These are phyloP conservation scores for Suillus luteus DNA, from an alignment of 768 basidiomycete species.

Conservation along the genomic window DNA sequence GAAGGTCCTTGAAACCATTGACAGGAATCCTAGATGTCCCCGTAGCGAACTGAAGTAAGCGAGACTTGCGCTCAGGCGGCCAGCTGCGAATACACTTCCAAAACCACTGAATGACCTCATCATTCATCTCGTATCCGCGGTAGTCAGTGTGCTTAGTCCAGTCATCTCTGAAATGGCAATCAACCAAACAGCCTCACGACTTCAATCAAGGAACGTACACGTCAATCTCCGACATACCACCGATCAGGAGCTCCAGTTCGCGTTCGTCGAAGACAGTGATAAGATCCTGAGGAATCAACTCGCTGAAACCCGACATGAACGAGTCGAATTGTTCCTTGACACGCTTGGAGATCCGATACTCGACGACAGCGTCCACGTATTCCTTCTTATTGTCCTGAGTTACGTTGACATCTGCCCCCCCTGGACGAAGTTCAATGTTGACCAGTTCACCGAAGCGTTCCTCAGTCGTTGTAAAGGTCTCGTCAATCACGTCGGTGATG, in stretches of 20 bases:
- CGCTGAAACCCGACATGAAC: conserved; percentile 99
- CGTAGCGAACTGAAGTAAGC: conserved; percentile 94
- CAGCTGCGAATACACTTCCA: conserved; percentile 98
- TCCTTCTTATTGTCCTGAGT: conserved; percentile 99
- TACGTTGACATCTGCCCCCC: conserved; percentile 82
- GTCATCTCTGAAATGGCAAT: conserved; percentile 63
- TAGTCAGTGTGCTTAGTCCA: conserved; percentile 99
- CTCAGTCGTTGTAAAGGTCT: conserved; percentile 95
- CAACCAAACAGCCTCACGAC: neutral
- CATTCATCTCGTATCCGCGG: conserved; percentile 92
- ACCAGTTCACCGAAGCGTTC: conserved; percentile 99
- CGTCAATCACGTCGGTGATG: conserved; percentile 96
- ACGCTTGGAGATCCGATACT: conserved; percentile 95
- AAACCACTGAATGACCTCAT: conserved; percentile 99
- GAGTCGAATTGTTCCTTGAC: conserved; percentile 99
- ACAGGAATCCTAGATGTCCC: conserved; percentile 97
- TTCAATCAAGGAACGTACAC: conserved; percentile 58
- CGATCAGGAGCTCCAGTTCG: conserved; percentile 94
- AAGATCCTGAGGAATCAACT: conserved; percentile 96
- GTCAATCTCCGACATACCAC: conserved; percentile 99
- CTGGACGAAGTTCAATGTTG: conserved; percentile 91
- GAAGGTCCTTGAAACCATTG: conserved; percentile 98
- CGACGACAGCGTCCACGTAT: conserved; percentile 91
- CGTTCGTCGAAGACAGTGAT: conserved; percentile 99
- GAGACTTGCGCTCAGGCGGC: conserved; percentile 98